Base-by-base conservation (phyloP, 1,139 yeast species). In the Pichia sp. region DNA sequence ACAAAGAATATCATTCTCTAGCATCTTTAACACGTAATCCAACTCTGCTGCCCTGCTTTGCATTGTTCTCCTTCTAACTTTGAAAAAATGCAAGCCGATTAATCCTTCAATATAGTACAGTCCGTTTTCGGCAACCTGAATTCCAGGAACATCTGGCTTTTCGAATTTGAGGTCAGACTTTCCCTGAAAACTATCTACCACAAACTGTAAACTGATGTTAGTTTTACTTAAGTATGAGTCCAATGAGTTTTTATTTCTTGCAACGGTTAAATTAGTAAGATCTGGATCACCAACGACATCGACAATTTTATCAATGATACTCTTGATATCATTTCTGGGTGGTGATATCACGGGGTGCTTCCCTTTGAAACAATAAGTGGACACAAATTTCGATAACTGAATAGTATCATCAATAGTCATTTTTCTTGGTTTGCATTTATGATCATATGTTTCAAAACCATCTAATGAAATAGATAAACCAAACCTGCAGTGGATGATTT, bases 41-140 rank as follows among this genome's bases (percentile, higher is more conserved):
- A 91, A 70, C 62, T 91, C 98, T 5, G 88, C 87, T 0, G 86
- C 82, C 54, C 95, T 74, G 8, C 93, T 87, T 59, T 86, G 95
- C 75, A 85, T 80, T 1, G 85, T 76, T 60, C 88, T 81, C 63
- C 86, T 87, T 44, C 96, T 71, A 12, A 78, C 71, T 54, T 82
- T 81, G 68, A 83, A 88, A 3, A 83, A 71, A 41, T 86, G 74
- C 58, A 89, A 73, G 18, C 86, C 81, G 28, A 85, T 73, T 3
- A 86, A 73, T 0, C 91, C 96, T 58, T 88, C 83, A 46, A 87
- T 70, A 60, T 80, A 89, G 62, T 85, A 89, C 5, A 91, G 71
- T 0, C 96, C 96, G 21, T 75, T 61, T 48, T 74, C 70, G 7
- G 78, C 74, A 1, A 71, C 68, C 2, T 58, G 61, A 16, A 70